Percentiles rank a stretch among this genome's conserved stretches.
phyloP scores from a whole-genome alignment of 1,284 basidiomycete genomes.

The Trichosporon sp. region DNA sequence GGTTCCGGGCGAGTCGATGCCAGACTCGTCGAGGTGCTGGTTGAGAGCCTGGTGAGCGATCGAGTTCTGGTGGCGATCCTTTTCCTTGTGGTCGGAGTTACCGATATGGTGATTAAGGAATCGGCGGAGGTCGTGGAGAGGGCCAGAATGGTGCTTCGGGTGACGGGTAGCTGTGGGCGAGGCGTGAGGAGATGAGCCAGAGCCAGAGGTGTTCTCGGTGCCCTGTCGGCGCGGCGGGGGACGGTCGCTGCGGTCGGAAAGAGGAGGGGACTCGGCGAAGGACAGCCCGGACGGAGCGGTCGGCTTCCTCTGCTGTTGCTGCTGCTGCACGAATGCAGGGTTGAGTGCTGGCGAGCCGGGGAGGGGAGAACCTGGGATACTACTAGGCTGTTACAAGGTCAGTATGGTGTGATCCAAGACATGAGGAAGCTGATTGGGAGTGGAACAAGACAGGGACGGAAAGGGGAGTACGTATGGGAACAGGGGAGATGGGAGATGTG shows the following conservation, averaged over 20 bases:
- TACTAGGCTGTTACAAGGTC: background rate
- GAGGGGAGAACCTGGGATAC: background rate
- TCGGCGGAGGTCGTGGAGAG: slow-evolving; percentile 82
- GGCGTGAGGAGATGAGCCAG: slow-evolving; percentile 35
- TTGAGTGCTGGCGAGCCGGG: background rate
- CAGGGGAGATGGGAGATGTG: no score
- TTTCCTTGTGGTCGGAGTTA: slow-evolving; percentile 14
- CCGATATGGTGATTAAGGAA: slow-evolving; percentile 85
- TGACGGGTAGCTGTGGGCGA: slow-evolving; percentile 46
- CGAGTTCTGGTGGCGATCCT: background rate
- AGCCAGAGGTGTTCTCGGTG: slow-evolving; percentile 22
- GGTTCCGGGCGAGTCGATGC: slow-evolving; percentile 3
- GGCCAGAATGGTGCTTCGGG: slow-evolving; percentile 52
- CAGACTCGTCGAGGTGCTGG: slow-evolving; percentile 11
- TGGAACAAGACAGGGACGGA: background rate
- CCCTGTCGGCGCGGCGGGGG: slow-evolving; percentile 7
- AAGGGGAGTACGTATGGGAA: background rate
- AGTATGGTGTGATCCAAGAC: background rate
- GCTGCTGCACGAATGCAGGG: background rate
- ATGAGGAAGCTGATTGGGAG: background rate
- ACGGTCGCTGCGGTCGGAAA: background rate
- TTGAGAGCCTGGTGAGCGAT: background rate
- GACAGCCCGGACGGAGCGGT: background rate
- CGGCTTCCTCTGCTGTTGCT: background rate
- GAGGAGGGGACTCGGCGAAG: background rate